Evolutionary conservation across 2,329 filamentous ascomycete genomes (phyloP), one percentile per base, ranked within the genome.

Genomic region (Venturiaceae sp.): DNA sequence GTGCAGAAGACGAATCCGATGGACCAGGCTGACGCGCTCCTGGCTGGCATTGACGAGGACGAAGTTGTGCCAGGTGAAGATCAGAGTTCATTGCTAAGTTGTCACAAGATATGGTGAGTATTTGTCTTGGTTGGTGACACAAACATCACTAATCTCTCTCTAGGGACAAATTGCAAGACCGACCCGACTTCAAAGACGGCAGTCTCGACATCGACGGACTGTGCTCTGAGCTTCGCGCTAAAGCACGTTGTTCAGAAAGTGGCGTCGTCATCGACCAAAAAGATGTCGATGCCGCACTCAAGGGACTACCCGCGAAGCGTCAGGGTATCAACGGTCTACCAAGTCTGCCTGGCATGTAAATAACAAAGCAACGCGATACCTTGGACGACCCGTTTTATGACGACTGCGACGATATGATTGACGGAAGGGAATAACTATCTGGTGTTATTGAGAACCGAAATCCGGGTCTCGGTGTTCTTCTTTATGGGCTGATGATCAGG

Each of bases 131-230:
- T 21, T 41, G 9, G 26, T 5, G 16, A 2, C 39, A 16, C n/a
- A 37, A n/a, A 3, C 3, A 34, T 34, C 36, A 36, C 26, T 58
- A 32, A 56, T 28, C 16, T 21, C 7, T 41, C 8, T 44, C 19
- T 3, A 96, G 92, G 94, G 91, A 96, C 72, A 90, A 90, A 74
- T 74, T 96, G 23, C 90, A 95, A 75, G 83, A 82, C 36, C 95
- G 91, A 71, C 86, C 90, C 61, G 91, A 88, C 70, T 94, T 95
- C 65, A 88, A 92, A 68, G 88, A 83, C 60, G 92, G 92, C 65
- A 92, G 95, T 65, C 90, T 97, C 63, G 94, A 99, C 64, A 87
- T 99, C 53, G 94, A 99, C 68, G 85, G 87, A 34, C 81, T 99
- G 26, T 99, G 94, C 75, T 88, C 87, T 4, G 92, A 99, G 69